Evolutionary conservation across 495 filamentous ascomycete genomes (phyloP).

Genomic region (Hypoxylon lenormandii): DNA sequence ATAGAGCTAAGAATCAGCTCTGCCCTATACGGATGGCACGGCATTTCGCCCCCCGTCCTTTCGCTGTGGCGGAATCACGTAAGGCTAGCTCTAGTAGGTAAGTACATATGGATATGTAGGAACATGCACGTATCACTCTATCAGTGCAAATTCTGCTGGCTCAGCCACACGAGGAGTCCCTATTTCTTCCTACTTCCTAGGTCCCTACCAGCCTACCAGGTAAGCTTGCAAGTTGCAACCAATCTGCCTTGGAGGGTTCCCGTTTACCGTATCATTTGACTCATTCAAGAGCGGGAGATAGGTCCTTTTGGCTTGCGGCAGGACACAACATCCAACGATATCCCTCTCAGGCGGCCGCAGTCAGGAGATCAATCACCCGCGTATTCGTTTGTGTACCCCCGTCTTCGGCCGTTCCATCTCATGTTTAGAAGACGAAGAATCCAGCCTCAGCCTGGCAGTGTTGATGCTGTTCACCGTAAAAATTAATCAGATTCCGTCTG

Average conservation of each 20-base stretch:
- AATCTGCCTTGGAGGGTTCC: conserved; percentile 37
- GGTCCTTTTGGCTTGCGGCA: conserved; percentile 1
- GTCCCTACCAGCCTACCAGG: no score
- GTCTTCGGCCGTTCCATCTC: conserved; percentile 2
- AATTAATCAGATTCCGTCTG: conserved; percentile 22
- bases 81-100: conserved; percentile 6
- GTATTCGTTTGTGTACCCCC: conserved; percentile 13
- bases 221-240: neutral
- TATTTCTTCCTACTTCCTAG: no score
- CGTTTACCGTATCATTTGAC: conserved; percentile 38
- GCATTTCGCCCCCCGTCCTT: conserved; percentile 4
- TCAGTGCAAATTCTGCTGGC: conserved; percentile 17
- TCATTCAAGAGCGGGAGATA: conserved; percentile 1
- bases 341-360: conserved; percentile 17
- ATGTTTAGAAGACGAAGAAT: neutral
- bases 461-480: neutral
- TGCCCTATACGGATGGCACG: conserved; percentile 41
- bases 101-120: neutral
- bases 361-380: conserved; percentile 37
- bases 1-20: conserved; percentile 31
- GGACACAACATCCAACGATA: conserved; percentile 19
- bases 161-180: conserved; percentile 27
- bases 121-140: no score
- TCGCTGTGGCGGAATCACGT: conserved; percentile 31
- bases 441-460: conserved; percentile 14